Conservation (phyloP, 192 early-diverging fungal species). For the Mortierella alpina region DNA sequence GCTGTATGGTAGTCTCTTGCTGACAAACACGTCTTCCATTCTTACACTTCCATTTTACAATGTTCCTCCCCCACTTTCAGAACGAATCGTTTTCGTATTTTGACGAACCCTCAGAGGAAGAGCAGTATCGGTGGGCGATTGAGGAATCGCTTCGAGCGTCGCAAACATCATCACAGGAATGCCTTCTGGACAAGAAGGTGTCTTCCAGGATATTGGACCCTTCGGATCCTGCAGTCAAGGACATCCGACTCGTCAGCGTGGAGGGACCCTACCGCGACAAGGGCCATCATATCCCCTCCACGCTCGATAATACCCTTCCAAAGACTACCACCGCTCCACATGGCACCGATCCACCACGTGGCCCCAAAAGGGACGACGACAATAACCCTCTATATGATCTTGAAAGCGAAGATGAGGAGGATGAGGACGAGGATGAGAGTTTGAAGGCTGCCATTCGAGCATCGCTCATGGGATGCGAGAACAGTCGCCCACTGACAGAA, state of each 20-base stretch:
- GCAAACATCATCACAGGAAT: constrained; percentile 15
- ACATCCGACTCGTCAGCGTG: too few relatives aligned
- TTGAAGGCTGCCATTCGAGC: constrained; percentile 27
- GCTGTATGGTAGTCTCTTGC: neutral
- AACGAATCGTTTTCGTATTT: constrained; percentile 23
- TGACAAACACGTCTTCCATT: neutral
- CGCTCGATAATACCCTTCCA: too few relatives aligned
- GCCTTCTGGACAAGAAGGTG: neutral
- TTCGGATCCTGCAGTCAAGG: too few relatives aligned
- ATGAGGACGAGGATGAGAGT: constrained; percentile 21
- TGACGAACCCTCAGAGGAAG: constrained; percentile 28
- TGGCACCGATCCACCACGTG: too few relatives aligned
- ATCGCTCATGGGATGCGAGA: neutral
- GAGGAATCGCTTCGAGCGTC: constrained; percentile 38
- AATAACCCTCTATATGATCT: neutral
- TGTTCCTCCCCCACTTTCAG: too few relatives aligned
- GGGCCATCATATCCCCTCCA: too few relatives aligned
- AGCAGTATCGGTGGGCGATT: constrained; percentile 37
- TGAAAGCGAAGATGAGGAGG: neutral
- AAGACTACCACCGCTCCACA: too few relatives aligned
- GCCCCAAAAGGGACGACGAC: neutral
- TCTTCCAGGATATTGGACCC: neutral
- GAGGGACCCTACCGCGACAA: too few relatives aligned
- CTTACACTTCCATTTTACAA: too few relatives aligned
- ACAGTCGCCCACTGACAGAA: neutral